A percentile compares a stretch with the other conserved stretches of the same genome.
Conservation (phyloP, 1,284 basidiomycete genomes). For the Vanrija humicola region DNA sequence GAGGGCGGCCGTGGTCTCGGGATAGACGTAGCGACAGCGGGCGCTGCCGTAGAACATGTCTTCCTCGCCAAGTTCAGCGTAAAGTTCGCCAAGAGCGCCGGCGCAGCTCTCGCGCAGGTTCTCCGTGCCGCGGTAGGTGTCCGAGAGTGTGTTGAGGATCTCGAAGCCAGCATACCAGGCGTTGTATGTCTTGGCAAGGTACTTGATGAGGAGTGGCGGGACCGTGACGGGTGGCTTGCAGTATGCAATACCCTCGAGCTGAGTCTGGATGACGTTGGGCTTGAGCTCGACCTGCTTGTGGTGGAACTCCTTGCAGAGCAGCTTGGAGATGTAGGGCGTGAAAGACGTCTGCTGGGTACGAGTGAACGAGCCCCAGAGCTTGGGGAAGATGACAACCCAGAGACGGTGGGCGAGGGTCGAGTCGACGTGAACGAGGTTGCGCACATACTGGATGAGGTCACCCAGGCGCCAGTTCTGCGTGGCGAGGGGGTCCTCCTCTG, state of each 20-base stretch:
- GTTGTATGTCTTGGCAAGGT: slow-evolving; percentile 91
- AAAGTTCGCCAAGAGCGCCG: slow-evolving; percentile 90
- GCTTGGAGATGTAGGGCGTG: slow-evolving; percentile 81
- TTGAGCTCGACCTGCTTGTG: slow-evolving; percentile 80
- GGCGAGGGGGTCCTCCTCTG: slow-evolving; percentile 25
- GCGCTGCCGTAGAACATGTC: slow-evolving; percentile 98
- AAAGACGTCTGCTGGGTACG: slow-evolving; percentile 85
- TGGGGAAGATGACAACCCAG: slow-evolving; percentile 87
- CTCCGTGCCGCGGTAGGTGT: slow-evolving; percentile 75
- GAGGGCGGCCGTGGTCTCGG: slow-evolving; percentile 88
- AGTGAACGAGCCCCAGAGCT: slow-evolving; percentile 82
- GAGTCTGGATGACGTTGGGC: slow-evolving; percentile 92
- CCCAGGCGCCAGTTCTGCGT: slow-evolving; percentile 48
- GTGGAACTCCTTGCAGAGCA: slow-evolving; percentile 92
- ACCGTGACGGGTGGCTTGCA: slow-evolving; percentile 83
- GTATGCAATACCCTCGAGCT: slow-evolving; percentile 77
- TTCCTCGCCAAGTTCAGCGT: slow-evolving; percentile 92
- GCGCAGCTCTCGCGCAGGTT: slow-evolving; percentile 77
- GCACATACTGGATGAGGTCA: slow-evolving; percentile 68
- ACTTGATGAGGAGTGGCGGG: slow-evolving; percentile 94
- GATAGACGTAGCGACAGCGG: slow-evolving; percentile 79
- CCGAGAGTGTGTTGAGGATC: slow-evolving; percentile 71
- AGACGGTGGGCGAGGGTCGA: slow-evolving; percentile 70
- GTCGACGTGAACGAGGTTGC: slow-evolving; percentile 80
- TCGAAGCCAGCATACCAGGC: slow-evolving; percentile 92